Evolutionary conservation across 2,329 filamentous ascomycete genomes (phyloP), one percentile per base, ranked within the genome.

Genomic region (Cytospora piceicola): DNA sequence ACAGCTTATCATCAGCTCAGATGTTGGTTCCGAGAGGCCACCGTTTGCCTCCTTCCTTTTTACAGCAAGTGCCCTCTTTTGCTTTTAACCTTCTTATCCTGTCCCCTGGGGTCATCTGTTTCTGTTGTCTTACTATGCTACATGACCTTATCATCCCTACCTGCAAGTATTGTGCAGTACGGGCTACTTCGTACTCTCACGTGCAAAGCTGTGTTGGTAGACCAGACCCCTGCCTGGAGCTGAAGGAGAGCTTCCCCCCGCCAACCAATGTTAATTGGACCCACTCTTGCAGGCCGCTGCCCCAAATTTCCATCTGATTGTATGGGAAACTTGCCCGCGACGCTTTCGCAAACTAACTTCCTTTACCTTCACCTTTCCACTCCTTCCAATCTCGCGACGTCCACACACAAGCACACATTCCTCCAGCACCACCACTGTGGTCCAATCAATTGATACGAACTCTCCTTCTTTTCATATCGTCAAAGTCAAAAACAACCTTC

Each of bases 401-500:
- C 51, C 42, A 52, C 62, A 54, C 61, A 65, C 36, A 59, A 22
- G 20, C 57, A 27, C 55, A 14, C 27, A 20, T 30, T 29, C 27
- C 15, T 24, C 39, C 39, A 42, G 39, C 39, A 22, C 42, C 36
- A 54, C 59, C 17, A 14, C 22, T 12, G 24, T n/a, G n/a, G n/a
- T n/a, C n/a, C n/a, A 49, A 32, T 55, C 12, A 39, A 57, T 15
- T 52, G 53, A 36, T 39, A 63, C 53, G 14, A 29, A 15, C 53
- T 29, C 20, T 63, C 60, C 62, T 49, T 53, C 67, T 57, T 34
- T 30, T 30, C 53, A 39, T 36, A 61, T 20, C 46, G 39, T 15
- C 56, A 24, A 24, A 55, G n/a, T 51, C 52, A n/a, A 53, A 56
- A 55, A 24, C 64, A 67, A 72, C 63, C 71, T 69, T 71, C 74